Conservation (phyloP, 2,329 filamentous ascomycete species). For the Aaosphaeria arxii region DNA sequence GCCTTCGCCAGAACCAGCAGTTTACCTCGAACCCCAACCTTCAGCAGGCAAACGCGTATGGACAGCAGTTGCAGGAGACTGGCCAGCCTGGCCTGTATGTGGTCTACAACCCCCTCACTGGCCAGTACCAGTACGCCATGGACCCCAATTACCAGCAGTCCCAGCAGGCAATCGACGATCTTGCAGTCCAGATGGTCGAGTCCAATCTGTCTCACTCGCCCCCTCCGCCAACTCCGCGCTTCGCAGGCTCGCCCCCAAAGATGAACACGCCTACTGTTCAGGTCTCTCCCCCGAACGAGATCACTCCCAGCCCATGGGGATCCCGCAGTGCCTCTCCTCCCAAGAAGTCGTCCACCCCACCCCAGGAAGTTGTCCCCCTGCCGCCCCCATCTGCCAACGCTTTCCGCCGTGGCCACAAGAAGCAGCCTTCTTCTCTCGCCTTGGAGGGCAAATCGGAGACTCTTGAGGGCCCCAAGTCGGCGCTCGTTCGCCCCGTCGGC, state of each 20-base stretch:
- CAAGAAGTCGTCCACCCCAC: slow-evolving; percentile 64
- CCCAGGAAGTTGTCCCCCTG: slow-evolving; percentile 67
- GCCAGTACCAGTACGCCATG: slow-evolving; percentile 77
- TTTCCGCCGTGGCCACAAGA: slow-evolving; percentile 92
- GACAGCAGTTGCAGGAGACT: slow-evolving; percentile 64
- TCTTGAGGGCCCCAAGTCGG: slow-evolving; percentile 68
- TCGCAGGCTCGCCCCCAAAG: slow-evolving; percentile 36
- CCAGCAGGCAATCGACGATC: slow-evolving; percentile 29
- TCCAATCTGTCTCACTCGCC: slow-evolving; percentile 46
- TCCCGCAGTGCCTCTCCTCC: slow-evolving; percentile 64
- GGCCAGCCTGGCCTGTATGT: slow-evolving; percentile 74
- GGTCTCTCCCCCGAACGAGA: slow-evolving; percentile 72
- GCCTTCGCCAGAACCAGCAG: slow-evolving; percentile 45
- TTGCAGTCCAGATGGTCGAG: slow-evolving; percentile 12
- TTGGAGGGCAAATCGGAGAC: slow-evolving; percentile 56
- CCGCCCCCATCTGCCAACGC: slow-evolving; percentile 87
- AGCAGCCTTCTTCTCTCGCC: slow-evolving; percentile 68
- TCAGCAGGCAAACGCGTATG: slow-evolving; percentile 56
- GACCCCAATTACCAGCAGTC: slow-evolving; percentile 60
- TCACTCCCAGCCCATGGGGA: slow-evolving; percentile 50
- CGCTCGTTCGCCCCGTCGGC: slow-evolving; percentile 50
- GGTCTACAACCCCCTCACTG: slow-evolving; percentile 82
- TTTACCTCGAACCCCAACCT: slow-evolving; percentile 51
- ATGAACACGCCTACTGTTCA: slow-evolving; percentile 61
- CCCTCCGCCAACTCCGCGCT: slow-evolving; percentile 44